Evolutionary conservation across 176 grass and related monocot genomes (phyloP).

Genomic region (Oryza officinalis): DNA sequence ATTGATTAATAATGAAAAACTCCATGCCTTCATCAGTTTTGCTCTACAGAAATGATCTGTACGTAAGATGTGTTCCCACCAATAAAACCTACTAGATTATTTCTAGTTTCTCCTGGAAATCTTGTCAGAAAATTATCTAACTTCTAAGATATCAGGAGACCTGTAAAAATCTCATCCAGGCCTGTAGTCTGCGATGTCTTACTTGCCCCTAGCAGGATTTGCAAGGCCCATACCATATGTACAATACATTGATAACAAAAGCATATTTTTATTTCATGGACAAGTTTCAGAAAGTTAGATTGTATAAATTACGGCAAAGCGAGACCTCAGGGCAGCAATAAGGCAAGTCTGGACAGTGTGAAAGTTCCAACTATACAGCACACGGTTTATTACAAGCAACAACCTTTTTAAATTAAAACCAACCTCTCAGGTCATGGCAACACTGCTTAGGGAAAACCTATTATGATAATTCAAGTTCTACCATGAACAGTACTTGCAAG

Average conservation of each 20-base stretch:
- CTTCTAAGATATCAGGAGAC: not conserved
- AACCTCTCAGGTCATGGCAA: constrained; percentile 10
- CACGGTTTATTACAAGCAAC: not conserved
- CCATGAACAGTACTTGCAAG: not conserved
- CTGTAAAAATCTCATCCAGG: not conserved
- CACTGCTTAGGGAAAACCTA: not conserved
- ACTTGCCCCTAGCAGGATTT: not conserved
- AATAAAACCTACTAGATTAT: not conserved
- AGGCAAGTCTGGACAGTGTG: not conserved
- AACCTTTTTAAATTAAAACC: not conserved
- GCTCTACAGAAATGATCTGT: not conserved
- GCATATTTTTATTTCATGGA: not conserved
- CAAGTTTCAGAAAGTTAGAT: not conserved
- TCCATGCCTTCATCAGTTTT: not conserved
- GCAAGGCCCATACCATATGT: not conserved
- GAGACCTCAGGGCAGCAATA: not conserved
- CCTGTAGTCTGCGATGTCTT: not conserved
- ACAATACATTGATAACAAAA: not conserved
- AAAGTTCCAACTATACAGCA: not conserved
- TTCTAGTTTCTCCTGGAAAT: not conserved
- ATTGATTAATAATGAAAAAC: not conserved
- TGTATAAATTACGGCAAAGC: not conserved
- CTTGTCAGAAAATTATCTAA: not conserved
- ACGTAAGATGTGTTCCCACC: not conserved
- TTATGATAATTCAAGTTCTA: constrained; percentile 16